Base-by-base conservation (phyloP, 345 rosid genomes). In the Eucalyptus cloeziana region DNA sequence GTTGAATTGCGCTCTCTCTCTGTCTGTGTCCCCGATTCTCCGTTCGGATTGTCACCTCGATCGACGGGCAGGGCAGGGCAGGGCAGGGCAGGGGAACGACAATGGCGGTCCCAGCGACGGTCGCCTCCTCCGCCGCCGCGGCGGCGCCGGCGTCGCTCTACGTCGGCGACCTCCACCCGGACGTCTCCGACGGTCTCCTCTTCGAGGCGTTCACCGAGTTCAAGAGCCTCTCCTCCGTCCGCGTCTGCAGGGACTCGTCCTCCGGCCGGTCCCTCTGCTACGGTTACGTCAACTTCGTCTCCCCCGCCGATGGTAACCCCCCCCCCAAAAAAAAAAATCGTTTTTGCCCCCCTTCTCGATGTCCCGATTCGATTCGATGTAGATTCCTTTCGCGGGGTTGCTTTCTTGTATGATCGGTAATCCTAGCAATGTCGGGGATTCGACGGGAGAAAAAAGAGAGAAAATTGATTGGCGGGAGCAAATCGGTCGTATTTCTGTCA, bases 201-300 rank as follows among this genome's bases (percentile, higher is more conserved):
- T 88, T 86, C 58, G 94, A 94, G 9, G 94, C 93, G 19, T 97
- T 97, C 92, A 58, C 93, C 7, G 95, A 95, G 88, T 94, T 92
- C 91, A 91, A 95, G 91, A 93, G 93, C 91, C 91, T 95, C n/a
- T n/a, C 94, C 44, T 96, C 99, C 31, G 97, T 94, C 15, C 96
- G 96, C 86, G 92, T 96, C 51, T 97, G 97, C 90, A 90, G 93
- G 86, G 97, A 96, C 92, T 91, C 91, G 30, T 54, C 94, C 60
- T 87, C 95, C 30, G 96, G 95, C 56, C 91, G 95, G 86, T 97
- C 97, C 71, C 95, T 95, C 91, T 94, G 97, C 87, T 97, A 97
- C 89, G 98, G 96, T 88, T 97, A 96, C 93, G 96, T 94, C 90
- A 97, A 97, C 96, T 97, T 95, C 62, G 50, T 94, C 27, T 91